Evolutionary conservation across 805 yeast genomes (phyloP), one percentile per base, ranked within the genome.

Genomic region (Debaryomyces tyrocola): DNA sequence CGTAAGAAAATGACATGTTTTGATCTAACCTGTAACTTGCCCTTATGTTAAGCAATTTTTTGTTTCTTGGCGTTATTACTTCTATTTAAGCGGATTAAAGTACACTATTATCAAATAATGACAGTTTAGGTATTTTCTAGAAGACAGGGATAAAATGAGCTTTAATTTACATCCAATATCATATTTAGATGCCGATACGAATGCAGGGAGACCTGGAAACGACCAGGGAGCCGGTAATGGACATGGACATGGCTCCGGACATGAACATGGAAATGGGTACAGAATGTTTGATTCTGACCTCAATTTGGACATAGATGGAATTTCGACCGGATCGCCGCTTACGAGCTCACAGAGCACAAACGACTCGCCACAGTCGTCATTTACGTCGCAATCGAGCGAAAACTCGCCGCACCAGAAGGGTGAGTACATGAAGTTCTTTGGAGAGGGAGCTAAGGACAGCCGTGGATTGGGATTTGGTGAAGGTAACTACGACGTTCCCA

Each of bases 101-200:
- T 24, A 24, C 27, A 24, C 27, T 24, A 24, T 24, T 24, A 24
- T 6, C 27, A 24, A 24, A 9, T 6, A 24, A 24, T 24, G 27
- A 24, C 27, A 6, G 34, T 14, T 31, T 31, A 31, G 7, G 34
- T 31, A 6, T 11, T 31, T n/a, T 31, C 12, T 14, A 31, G 17
- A 31, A 14, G 17, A 31, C 7, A 31, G 6, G 14, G 7, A 12
- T 31, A 51, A 31, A 15, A 67, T 70, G 70, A 70, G 70, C 50
- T 73, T 69, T 54, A 73, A 71, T 53, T 57, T 72, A 41, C 78
- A 73, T 52, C 78, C 78, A n/a, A 66, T 73, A 27, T 61, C 75
- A 24, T 73, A 73, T 48, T 63, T 73, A 37, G 73, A 73, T 57
- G 76, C 77, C 11, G 46, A 47, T 21, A 44, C 28, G 31, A 29